Base-by-base conservation (phyloP, 306 rosid genomes). In the Castanea mollissima region DNA sequence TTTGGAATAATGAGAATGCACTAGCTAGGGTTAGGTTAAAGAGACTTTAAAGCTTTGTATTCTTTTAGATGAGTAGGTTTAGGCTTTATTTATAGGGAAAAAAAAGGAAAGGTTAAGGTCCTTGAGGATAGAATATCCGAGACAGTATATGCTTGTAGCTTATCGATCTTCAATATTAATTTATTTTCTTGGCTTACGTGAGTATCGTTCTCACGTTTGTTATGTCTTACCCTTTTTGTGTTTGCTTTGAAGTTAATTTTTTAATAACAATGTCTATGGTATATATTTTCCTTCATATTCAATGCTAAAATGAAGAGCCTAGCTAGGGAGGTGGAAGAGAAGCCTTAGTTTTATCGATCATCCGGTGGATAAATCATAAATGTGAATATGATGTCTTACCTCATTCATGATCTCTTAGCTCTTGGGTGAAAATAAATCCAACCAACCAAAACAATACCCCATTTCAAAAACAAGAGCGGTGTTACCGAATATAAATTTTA, bases 71-170 rank as follows among this genome's bases (percentile, higher is more conserved):
- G 54, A 1, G 15, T 49, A 49, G 59, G 74, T 49, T 77, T 34
- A 69, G 77, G 59, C 77, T 69, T n/a, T 69, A 76, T 80, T 76
- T 84, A 80, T 86, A 85, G 76, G 76, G 79, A 29, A 51, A 19
- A 32, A 19, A 32, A 13, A 11, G n/a, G 74, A 80, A 52, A 69
- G 75, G 72, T 65, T 73, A 71, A 49, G 54, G 16, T 12, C 46
- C 46, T 38, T 38, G 8, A 7, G 63, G 71, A 73, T 78, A 69
- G 80, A 76, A 83, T 83, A 91, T 87, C 80, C 78, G 13, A 34
- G 52, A 68, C 15, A 85, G 79, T 54, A 55, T 46, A 83, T 74
- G 58, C 79, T 35, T 18, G n/a, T 6, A 18, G 38, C 19, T 11
- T 54, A 31, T 9, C 32, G 56, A n/a, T 29, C 68, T 20, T n/a